Base-by-base conservation (phyloP, 2,329 filamentous ascomycete species). In the Blastomyces gilchristii region DNA sequence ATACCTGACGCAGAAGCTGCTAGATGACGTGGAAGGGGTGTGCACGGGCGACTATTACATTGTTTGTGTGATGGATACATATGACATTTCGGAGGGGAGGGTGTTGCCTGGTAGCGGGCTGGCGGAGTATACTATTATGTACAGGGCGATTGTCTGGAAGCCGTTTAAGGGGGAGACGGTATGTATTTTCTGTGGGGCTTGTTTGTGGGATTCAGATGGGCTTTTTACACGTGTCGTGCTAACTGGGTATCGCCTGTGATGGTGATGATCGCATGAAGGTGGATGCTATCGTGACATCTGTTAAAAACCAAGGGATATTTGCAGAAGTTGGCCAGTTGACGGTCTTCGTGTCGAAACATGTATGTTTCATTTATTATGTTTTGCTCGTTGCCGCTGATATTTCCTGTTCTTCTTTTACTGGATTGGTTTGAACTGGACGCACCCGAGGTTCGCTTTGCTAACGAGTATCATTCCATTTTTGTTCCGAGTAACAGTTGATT, bases 81-180 rank as follows among this genome's bases (percentile, higher is more conserved):
- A 95, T 71, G 90, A 97, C 69, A 93, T 97, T 71, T 95, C 91
- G 18, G 91, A 96, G 72, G 92, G 92, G 14, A 88, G 91, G 69
- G 93, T 99, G 66, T 84, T 97, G 63, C 93, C 94, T 2, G 90
- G 93, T 9, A 96, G 89, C 66, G 94, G 92, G 11, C 83, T 95
- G 68, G 93, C 94, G 25, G 91, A 97, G 77, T 99, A 97, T 74
- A 96, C 90, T 0, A 91, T 99, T 58, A 87, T 89, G 71, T 99
- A 97, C 75, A 90, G 92, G 65, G 94, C 94, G 61, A 93, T 99
- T 65, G 91, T 99, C 63, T 99, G 93, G 93, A 86, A 93, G 72
- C 94, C 94, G 12, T 99, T 97, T 82, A 93, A 94, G 78, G 93
- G 94, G 72, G 94, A 99, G 82, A 96, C 94, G 76, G 94, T 96